Evolutionary conservation across 2,329 filamentous ascomycete genomes (phyloP), one percentile per base, ranked within the genome.

Genomic region (Macrophomina phaseolina): DNA sequence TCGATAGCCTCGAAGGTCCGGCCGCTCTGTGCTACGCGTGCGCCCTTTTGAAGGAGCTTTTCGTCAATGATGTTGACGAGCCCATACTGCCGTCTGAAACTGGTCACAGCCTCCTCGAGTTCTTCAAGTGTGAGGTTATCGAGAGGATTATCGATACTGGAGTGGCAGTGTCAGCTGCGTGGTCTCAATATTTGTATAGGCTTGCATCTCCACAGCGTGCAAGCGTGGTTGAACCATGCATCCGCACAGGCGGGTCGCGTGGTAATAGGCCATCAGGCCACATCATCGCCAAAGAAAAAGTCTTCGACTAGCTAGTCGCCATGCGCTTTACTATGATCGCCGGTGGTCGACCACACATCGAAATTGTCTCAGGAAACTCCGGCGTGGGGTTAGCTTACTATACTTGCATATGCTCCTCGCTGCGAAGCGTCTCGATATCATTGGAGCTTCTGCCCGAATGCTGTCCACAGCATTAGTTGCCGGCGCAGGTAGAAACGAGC

Each of bases 21-120:
- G 0, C 90, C 90, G 70, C 90, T 87, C 75, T 92, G 90, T 2
- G 91, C 91, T 23, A 93, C 85, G 14, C 94, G 82, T 3, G 91
- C 91, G 34, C 90, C 91, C 72, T 89, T 90, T 62, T 86, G 83
- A 61, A 93, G 82, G 14, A 90, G 74, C 4, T 81, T 78, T 2
- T 87, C 79, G 69, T 90, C 83, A 63, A 66, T 42, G 23, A 46
- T n/a, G 7, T 89, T 85, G 2, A 80, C 77, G 18, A 93, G 81
- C 23, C 83, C 83, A 70, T 90, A 86, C 48, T 84, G 78, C 11
- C 81, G 79, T 42, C 88, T 89, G 73, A 91, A 92, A 14, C 81
- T 80, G 64, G 87, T 82, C 30, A 89, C 89, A 61, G 87, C 80
- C 46, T 76, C 74, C 63, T 88, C 77, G 8, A 89, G 82, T 70